These are phyloP conservation scores for Erigeron philadelphicus DNA, from an alignment of 140 eudicot species.

Conservation along the genomic window DNA sequence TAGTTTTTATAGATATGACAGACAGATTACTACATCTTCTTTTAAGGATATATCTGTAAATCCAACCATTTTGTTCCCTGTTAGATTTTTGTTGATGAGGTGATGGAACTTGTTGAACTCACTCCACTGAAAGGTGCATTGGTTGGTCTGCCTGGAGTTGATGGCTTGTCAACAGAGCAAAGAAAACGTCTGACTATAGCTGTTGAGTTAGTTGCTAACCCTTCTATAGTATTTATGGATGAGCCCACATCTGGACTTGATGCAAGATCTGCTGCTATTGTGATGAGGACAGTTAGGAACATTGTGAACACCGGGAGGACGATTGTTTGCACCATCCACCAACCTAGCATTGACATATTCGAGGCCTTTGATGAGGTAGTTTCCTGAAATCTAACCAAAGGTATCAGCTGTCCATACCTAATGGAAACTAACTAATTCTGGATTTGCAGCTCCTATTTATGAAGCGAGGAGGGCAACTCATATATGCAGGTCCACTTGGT, in stretches of 20 bases:
- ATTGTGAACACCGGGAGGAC: conserved; percentile 94
- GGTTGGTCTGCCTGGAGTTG: conserved; percentile 96
- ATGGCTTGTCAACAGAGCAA: conserved; percentile 96
- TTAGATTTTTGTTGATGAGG: conserved; percentile 96
- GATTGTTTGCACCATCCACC: conserved; percentile 94
- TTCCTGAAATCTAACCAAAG: conserved; percentile 14
- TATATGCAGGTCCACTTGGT: conserved; percentile 94
- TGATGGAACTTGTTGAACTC: conserved; percentile 98
- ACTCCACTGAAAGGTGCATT: conserved; percentile 72
- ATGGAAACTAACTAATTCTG: conserved; percentile 13
- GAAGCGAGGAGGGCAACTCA: conserved; percentile 97
- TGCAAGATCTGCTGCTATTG: conserved; percentile 97
- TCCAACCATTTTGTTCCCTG: conserved; percentile 4
- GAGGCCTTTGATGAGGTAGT: conserved; percentile 96
- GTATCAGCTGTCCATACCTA: neutral
- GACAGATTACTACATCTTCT: conserved; percentile 13
- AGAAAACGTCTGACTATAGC: conserved; percentile 93
- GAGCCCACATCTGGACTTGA: conserved; percentile 98
- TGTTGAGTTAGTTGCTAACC: conserved; percentile 94
- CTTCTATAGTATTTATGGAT: conserved; percentile 95
- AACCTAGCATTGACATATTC: conserved; percentile 94
- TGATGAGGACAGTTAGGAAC: conserved; percentile 97
- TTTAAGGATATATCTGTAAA: neutral
- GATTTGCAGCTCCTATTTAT: conserved; percentile 75
- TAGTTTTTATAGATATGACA: neutral